Evolutionary conservation across 2,329 filamentous ascomycete species (phyloP).

Genomic region (Beauveria sp.): DNA sequence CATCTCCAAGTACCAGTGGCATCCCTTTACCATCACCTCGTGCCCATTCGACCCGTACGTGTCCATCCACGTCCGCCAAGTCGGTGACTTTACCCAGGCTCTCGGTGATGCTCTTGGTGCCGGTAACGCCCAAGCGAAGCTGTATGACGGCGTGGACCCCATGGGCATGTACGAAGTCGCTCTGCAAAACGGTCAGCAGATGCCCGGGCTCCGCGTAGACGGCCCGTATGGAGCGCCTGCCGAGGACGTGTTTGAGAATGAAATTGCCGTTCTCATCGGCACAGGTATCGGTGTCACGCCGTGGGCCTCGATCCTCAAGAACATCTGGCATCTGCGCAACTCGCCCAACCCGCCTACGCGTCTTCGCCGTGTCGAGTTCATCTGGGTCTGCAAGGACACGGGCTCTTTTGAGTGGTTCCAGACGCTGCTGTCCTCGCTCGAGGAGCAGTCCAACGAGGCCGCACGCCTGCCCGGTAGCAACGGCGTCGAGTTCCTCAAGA

Average conservation of each 20-base stretch:
- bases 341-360: slow-evolving; percentile 82
- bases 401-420: slow-evolving; percentile 99
- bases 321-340: slow-evolving; percentile 94
- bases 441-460: slow-evolving; percentile 70
- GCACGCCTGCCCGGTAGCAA: slow-evolving; percentile 60
- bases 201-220: slow-evolving; percentile 85
- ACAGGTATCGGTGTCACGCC: slow-evolving; percentile 84
- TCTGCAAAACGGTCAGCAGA: slow-evolving; percentile 82
- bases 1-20: slow-evolving; percentile 87
- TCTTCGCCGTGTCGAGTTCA: slow-evolving; percentile 92
- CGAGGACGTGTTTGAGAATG: slow-evolving; percentile 93
- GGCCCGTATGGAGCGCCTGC: slow-evolving; percentile 95
- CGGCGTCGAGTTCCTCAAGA: slow-evolving; percentile 81
- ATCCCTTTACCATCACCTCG: slow-evolving; percentile 97
- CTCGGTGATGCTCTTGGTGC: slow-evolving; percentile 95
- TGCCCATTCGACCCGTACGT: slow-evolving; percentile 94
- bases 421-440: slow-evolving; percentile 80
- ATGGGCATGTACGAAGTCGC: slow-evolving; percentile 98
- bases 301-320: slow-evolving; percentile 85
- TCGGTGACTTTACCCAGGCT: slow-evolving; percentile 90
- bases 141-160: slow-evolving; percentile 85
- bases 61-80: slow-evolving; percentile 89
- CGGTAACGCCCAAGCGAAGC: slow-evolving; percentile 75
- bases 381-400: slow-evolving; percentile 97
- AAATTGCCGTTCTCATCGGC: slow-evolving; percentile 78